Evolutionary conservation across 73 alveolate species (phyloP).

Genomic region (Paramecium primaurelia): DNA sequence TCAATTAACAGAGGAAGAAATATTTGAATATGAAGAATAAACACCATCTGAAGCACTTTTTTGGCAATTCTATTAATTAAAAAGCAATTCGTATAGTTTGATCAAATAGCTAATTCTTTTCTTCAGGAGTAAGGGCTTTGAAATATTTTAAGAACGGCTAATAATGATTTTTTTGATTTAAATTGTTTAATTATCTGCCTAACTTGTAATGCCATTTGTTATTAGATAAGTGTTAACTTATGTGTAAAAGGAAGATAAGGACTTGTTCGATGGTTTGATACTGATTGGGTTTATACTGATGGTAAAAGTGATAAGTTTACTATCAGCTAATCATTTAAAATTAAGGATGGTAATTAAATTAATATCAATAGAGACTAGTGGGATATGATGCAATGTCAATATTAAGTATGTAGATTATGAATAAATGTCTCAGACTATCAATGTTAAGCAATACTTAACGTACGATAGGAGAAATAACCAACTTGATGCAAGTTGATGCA

Average conservation of each 20-base stretch:
- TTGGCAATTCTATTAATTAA: not conserved
- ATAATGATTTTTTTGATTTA: not conserved
- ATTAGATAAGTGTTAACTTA: not conserved
- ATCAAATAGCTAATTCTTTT: not conserved
- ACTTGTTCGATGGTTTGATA: not conserved
- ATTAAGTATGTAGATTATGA: not conserved
- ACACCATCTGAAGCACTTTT: not conserved
- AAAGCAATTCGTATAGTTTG: not conserved
- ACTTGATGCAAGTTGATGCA: not conserved
- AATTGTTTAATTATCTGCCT: not conserved
- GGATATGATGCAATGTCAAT: conserved; percentile 17
- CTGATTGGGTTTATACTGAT: not conserved
- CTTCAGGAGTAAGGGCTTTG: not conserved
- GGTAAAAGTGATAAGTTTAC: not conserved
- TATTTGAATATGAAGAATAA: not conserved
- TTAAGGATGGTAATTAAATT: not conserved
- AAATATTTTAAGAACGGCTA: not conserved
- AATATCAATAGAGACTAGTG: not conserved
- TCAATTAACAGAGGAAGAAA: not conserved
- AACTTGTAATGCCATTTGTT: not conserved
- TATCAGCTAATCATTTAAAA: not conserved
- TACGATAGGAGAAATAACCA: not conserved
- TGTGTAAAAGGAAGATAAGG: not conserved
- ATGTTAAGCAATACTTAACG: not conserved
- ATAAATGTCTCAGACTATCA: not conserved